These are phyloP conservation scores for Hirschioporus abietinus DNA, from an alignment of 768 basidiomycete species.

Conservation along the genomic window DNA sequence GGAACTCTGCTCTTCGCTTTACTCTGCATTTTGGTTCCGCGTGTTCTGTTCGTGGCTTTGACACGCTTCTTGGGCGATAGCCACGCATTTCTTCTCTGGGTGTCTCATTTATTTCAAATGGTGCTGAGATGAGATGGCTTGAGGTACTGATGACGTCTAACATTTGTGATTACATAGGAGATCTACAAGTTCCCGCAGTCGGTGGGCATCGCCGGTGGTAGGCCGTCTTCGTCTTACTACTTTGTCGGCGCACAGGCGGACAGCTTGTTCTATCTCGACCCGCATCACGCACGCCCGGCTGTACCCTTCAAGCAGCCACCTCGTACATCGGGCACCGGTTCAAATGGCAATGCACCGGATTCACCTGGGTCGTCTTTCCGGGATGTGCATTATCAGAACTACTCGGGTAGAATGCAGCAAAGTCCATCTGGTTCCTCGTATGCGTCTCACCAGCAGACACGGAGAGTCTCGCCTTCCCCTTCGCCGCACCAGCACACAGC, in stretches of 20 bases:
- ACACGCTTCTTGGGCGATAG: neutral
- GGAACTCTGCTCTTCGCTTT: neutral
- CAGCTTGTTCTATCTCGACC: slow-evolving; percentile 78
- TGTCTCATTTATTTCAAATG: neutral
- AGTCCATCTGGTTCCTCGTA: neutral
- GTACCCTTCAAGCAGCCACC: slow-evolving; percentile 61
- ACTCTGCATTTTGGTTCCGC: neutral
- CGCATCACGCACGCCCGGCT: slow-evolving; percentile 72
- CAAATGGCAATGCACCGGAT: slow-evolving; percentile 17
- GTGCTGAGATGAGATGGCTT: slow-evolving; percentile 1
- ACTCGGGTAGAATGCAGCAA: neutral
- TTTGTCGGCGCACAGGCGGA: slow-evolving; percentile 93
- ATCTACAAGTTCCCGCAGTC: slow-evolving; percentile 93
- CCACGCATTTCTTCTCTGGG: neutral
- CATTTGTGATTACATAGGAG: slow-evolving; percentile 36
- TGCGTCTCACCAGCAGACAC: neutral
- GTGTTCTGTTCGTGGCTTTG: neutral
- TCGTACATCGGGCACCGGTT: slow-evolving; percentile 6
- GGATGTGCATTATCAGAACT: slow-evolving; percentile 9
- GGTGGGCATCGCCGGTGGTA: slow-evolving; percentile 93
- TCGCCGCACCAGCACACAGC: slow-evolving; percentile 50
- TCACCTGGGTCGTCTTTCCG: slow-evolving; percentile 7
- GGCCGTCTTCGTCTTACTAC: slow-evolving; percentile 96
- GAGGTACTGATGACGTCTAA: neutral
- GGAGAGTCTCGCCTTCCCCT: slow-evolving; percentile 38